Evolutionary conservation across 768 basidiomycete species (phyloP).

Genomic region (Collybiopsis luxurians): DNA sequence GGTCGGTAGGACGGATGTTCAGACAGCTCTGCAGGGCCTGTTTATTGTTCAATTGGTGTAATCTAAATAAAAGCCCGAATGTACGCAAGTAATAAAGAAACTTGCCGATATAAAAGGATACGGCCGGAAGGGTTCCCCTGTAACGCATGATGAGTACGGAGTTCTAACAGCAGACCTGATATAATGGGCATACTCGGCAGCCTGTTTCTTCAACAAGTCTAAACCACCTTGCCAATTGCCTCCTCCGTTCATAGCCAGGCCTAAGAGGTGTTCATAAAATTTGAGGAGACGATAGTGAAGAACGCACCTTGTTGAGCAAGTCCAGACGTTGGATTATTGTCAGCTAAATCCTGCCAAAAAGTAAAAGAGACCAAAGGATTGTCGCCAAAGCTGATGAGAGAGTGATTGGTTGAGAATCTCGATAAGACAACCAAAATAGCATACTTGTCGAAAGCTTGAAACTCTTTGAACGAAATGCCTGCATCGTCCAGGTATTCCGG

Average conservation of each 20-base stretch:
- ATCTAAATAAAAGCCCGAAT: not conserved
- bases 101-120: slow-evolving; percentile 8
- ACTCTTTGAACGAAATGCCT: too few relatives aligned
- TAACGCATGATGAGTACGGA: not conserved
- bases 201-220: slow-evolving; percentile 4
- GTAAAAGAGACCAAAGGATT: not conserved
- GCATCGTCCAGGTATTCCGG: not conserved
- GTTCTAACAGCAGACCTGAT: too few relatives aligned
- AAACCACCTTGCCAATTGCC: slow-evolving; percentile 9
- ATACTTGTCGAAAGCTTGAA: too few relatives aligned
- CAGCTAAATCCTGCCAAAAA: not conserved
- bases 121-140: slow-evolving; percentile 5
- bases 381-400: not conserved
- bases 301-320: not conserved
- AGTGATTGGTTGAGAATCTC: not conserved
- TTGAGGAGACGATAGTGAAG: too few relatives aligned
- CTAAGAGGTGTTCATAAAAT: not conserved
- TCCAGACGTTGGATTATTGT: not conserved
- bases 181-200: slow-evolving; percentile 1
- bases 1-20: slow-evolving; percentile 5
- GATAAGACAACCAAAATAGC: not conserved
- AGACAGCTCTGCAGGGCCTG: slow-evolving; percentile 8
- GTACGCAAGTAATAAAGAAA: not conserved
- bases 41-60: too few relatives aligned
- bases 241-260: slow-evolving; percentile 4